Conservation (phyloP, 352 stramenopile species). For the Sclerospora graminicola region DNA sequence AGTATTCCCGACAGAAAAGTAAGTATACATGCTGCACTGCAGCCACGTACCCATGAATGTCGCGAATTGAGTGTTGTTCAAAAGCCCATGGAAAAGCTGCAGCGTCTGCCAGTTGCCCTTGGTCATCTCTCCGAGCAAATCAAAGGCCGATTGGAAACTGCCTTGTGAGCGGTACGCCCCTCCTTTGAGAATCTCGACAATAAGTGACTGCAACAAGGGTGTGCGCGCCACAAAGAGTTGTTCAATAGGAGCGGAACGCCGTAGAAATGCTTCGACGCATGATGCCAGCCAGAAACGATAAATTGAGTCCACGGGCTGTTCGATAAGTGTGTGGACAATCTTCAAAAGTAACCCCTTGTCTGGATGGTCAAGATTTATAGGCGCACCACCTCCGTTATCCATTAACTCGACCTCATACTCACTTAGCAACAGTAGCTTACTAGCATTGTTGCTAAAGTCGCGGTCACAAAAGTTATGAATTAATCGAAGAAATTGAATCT, state of each 20-base stretch:
- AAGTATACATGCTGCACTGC: background rate
- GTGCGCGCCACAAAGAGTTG: conserved; percentile 87
- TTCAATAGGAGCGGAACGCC: conserved; percentile 71
- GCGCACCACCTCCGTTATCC: conserved; percentile 26
- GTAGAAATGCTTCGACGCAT: conserved; percentile 93
- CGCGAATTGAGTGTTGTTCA: conserved; percentile 85
- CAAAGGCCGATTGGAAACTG: conserved; percentile 93
- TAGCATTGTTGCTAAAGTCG: conserved; percentile 81
- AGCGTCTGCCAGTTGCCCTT: conserved; percentile 90
- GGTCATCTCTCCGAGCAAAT: conserved; percentile 92
- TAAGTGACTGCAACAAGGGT: conserved; percentile 80
- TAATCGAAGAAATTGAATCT: conserved; percentile 92
- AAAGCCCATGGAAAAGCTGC: conserved; percentile 77
- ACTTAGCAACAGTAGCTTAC: conserved; percentile 76
- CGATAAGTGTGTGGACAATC: conserved; percentile 83
- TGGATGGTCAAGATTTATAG: conserved; percentile 53
- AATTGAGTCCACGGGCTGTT: conserved; percentile 88
- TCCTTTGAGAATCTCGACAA: conserved; percentile 82
- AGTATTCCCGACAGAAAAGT: background rate
- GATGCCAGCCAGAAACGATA: conserved; percentile 95
- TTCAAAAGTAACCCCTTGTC: conserved; percentile 87
- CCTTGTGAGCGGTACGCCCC: conserved; percentile 79
- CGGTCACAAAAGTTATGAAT: conserved; percentile 96
- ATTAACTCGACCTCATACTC: conserved; percentile 49
- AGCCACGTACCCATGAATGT: conserved; percentile 76